Evolutionary conservation across 1,284 basidiomycete species (phyloP).

Genomic region (Porogramme epimiltina): DNA sequence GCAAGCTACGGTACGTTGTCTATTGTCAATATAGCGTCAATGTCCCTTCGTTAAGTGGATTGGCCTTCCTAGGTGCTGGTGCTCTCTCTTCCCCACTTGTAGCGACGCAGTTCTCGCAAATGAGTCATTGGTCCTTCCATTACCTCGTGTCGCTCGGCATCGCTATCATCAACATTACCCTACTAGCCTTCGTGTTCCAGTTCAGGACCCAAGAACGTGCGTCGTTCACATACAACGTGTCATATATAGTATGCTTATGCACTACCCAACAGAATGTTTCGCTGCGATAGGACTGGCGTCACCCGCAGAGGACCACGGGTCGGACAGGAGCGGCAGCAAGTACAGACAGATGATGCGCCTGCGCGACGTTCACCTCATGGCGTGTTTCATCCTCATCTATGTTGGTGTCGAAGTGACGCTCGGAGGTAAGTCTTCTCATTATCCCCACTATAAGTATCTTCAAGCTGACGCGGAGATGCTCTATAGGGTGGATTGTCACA

Average conservation of each 20-base stretch:
- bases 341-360: conserved; percentile 41
- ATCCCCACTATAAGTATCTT: no score
- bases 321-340: conserved; percentile 32
- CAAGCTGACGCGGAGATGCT: neutral
- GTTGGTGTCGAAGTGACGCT: conserved; percentile 51
- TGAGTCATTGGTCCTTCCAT: conserved; percentile 60
- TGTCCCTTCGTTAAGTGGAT: neutral
- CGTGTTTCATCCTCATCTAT: conserved; percentile 47
- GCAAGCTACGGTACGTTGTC: conserved; percentile 38
- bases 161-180: conserved; percentile 45
- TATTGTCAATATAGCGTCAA: neutral
- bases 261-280: conserved; percentile 32
- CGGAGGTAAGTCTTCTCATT: conserved; percentile 34
- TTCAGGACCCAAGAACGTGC: conserved; percentile 56
- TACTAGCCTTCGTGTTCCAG: conserved; percentile 46
- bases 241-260: neutral
- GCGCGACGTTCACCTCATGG: conserved; percentile 42
- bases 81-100: conserved; percentile 61
- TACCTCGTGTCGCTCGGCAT: conserved; percentile 63
- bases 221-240: neutral
- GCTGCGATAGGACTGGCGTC: conserved; percentile 34
- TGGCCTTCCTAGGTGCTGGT: conserved; percentile 49
- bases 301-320: conserved; percentile 15
- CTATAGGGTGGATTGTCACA: conserved; percentile 53
- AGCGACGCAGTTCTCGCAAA: conserved; percentile 61